phyloP scores from a whole-genome alignment of 306 rosid species.

The Abrus pulchellus region DNA sequence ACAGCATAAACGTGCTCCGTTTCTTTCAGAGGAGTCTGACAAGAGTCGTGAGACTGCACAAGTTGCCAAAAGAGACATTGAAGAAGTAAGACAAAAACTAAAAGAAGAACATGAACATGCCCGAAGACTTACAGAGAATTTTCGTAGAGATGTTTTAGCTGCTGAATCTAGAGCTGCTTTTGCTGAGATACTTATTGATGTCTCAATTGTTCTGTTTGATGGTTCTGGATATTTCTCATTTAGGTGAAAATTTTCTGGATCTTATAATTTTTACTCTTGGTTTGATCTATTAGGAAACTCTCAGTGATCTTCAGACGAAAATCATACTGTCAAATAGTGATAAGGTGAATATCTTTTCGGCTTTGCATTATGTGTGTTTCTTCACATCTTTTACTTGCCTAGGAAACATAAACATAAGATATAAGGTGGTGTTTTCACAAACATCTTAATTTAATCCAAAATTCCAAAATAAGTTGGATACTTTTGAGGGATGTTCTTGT shows the following conservation, averaged over 20 bases:
- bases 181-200: slow-evolving; percentile 49
- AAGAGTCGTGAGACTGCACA: slow-evolving; percentile 36
- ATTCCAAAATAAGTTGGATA: not conserved
- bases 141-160: slow-evolving; percentile 31
- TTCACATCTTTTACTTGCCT: not conserved
- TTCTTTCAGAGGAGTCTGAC: slow-evolving; percentile 32
- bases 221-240: not conserved
- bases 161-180: slow-evolving; percentile 49
- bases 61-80: slow-evolving; percentile 41
- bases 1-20: slow-evolving; percentile 6
- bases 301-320: slow-evolving; percentile 50
- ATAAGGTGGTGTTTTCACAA: not conserved
- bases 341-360: slow-evolving; percentile 44
- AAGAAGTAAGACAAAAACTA: slow-evolving; percentile 38
- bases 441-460: not conserved
- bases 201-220: not conserved
- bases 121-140: slow-evolving; percentile 31
- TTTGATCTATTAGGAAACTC: slow-evolving; percentile 43
- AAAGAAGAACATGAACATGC: slow-evolving; percentile 28
- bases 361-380: not conserved
- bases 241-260: slow-evolving; percentile 1
- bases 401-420: no score
- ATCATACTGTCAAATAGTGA: slow-evolving; percentile 18
- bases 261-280: not conserved
- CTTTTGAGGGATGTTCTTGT: not conserved